Evolutionary conservation across 768 basidiomycete species (phyloP).

Genomic region (Neoboletus magnificus): DNA sequence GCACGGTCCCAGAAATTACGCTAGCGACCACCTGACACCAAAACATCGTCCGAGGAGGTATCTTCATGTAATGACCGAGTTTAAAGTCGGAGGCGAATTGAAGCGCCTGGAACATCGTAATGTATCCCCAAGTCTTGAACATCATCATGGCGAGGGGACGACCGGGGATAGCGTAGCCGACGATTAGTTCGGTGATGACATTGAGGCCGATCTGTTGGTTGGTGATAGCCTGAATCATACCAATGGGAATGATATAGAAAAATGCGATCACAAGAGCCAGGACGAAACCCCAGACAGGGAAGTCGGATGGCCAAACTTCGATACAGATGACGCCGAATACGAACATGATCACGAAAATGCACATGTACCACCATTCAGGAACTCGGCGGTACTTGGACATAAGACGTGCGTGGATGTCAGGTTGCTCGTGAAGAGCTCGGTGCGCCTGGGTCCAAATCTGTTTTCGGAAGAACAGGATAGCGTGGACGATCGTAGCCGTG

Average conservation of each 20-base stretch:
- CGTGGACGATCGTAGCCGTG: slow-evolving; percentile 39
- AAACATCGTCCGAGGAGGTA: slow-evolving; percentile 66
- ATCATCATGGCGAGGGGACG: slow-evolving; percentile 77
- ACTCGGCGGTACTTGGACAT: slow-evolving; percentile 58
- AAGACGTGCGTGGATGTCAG: slow-evolving; percentile 58
- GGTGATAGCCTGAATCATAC: slow-evolving; percentile 75
- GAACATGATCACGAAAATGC: slow-evolving; percentile 46
- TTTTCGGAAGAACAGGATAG: slow-evolving; percentile 53
- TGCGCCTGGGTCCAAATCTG: slow-evolving; percentile 53
- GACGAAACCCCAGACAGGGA: slow-evolving; percentile 44
- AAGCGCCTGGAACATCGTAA: slow-evolving; percentile 62
- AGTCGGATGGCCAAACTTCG: slow-evolving; percentile 58
- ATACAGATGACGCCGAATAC: slow-evolving; percentile 60
- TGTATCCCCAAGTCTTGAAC: slow-evolving; percentile 71
- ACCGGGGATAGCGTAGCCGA: slow-evolving; percentile 55
- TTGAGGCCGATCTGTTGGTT: slow-evolving; percentile 71
- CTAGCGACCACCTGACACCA: slow-evolving; percentile 64
- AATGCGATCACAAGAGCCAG: slow-evolving; percentile 42
- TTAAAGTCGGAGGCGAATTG: slow-evolving; percentile 74
- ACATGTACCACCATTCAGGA: slow-evolving; percentile 59
- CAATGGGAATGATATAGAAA: slow-evolving; percentile 74
- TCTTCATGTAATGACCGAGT: slow-evolving; percentile 71
- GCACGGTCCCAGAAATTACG: slow-evolving; percentile 60
- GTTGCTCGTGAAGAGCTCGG: slow-evolving; percentile 49
- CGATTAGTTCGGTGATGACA: slow-evolving; percentile 72